phyloP scores from a whole-genome alignment of 2,329 filamentous ascomycete genomes.

The Trichoderma atrobrunneum region DNA sequence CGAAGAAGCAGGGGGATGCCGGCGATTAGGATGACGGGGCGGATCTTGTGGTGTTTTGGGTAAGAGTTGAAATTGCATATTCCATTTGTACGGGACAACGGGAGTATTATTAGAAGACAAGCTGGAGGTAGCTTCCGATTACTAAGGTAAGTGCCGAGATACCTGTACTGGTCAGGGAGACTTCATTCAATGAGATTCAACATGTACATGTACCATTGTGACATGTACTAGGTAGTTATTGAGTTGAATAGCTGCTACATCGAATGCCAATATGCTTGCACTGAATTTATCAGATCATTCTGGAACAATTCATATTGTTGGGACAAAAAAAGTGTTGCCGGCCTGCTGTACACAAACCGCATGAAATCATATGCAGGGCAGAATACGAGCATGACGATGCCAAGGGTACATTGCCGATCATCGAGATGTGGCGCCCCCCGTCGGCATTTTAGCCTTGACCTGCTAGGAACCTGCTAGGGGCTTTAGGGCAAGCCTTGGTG shows the following conservation, averaged over 20 bases:
- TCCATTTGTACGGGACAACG: not conserved
- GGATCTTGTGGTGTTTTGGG: constrained; percentile 12
- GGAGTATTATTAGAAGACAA: not conserved
- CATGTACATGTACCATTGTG: not conserved
- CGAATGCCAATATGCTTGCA: not conserved
- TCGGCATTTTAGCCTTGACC: not conserved
- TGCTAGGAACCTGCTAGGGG: not conserved
- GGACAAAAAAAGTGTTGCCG: not conserved
- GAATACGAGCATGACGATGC: constrained; percentile 9
- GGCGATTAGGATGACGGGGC: not conserved
- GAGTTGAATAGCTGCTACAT: not conserved
- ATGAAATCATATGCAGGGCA: not conserved
- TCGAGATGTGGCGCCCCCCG: not conserved
- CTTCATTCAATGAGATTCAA: too few species aligned
- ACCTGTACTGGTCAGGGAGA: not conserved
- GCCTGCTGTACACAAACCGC: not conserved
- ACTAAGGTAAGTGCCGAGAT: not conserved
- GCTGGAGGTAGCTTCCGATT: not conserved
- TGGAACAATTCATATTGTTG: not conserved
- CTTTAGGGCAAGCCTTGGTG: not conserved
- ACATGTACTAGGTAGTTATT: too few species aligned
- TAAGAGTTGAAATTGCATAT: not conserved
- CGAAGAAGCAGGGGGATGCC: not conserved
- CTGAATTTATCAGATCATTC: not conserved
- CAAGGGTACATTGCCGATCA: not conserved